Conservation (phyloP, 2,329 filamentous ascomycete species). For the Fusarium equiseti region DNA sequence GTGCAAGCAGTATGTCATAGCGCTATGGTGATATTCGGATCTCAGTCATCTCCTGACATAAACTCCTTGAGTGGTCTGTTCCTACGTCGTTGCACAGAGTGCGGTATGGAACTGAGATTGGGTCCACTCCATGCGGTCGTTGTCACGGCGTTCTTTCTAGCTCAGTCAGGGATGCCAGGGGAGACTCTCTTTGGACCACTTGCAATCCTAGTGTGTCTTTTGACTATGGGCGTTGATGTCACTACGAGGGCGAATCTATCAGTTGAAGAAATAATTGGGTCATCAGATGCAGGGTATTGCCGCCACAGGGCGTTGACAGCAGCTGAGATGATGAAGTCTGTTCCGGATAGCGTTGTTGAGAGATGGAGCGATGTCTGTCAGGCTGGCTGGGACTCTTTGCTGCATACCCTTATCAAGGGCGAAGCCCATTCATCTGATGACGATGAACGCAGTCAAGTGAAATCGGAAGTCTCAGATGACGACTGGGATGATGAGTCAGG, state of each 20-base stretch:
- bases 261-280: slow-evolving; percentile 3
- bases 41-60: not conserved
- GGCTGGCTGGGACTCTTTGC: not conserved
- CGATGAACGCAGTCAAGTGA: too few relatives aligned
- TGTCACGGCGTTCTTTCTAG: slow-evolving; percentile 18
- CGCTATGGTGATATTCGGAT: not conserved
- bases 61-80: slow-evolving; percentile 18
- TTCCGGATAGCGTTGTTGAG: not conserved
- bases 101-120: slow-evolving; percentile 19
- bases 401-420: too few relatives aligned
- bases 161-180: not conserved
- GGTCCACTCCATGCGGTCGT: slow-evolving; percentile 16
- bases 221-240: not conserved
- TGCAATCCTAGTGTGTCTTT: slow-evolving; percentile 12
- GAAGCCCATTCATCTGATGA: too few relatives aligned
- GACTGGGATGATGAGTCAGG: too few relatives aligned
- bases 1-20: slow-evolving; percentile 21
- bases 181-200: slow-evolving; percentile 35
- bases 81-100: slow-evolving; percentile 15
- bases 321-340: not conserved
- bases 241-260: slow-evolving; percentile 6
- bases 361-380: not conserved
- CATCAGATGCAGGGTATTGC: not conserved
- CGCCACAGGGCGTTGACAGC: not conserved
- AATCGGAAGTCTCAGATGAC: too few relatives aligned